Conservation (phyloP, 768 basidiomycete genomes). For the Neoboletus subvelutipes region DNA sequence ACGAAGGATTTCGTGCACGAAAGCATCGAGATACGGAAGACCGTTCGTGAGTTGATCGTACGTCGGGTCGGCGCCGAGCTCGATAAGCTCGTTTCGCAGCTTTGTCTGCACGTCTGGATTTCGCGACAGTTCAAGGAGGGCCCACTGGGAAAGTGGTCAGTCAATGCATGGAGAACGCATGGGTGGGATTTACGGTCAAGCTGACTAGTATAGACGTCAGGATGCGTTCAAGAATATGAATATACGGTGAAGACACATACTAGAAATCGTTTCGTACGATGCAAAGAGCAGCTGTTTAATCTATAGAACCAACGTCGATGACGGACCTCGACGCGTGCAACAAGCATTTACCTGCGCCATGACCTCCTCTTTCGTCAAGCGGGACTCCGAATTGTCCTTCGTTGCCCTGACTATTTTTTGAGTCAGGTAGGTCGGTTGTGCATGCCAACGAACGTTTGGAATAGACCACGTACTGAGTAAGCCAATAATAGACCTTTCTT, state of each 20-base stretch:
- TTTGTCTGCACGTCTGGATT: too few species aligned
- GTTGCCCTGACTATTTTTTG: slow-evolving; percentile 37
- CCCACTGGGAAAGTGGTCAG: too few species aligned
- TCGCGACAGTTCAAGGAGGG: too few species aligned
- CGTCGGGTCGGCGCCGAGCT: too few species aligned
- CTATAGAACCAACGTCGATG: background rate
- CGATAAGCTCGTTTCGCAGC: too few species aligned
- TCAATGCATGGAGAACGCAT: too few species aligned
- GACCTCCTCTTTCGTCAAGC: slow-evolving; percentile 30
- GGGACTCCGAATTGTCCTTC: slow-evolving; percentile 19
- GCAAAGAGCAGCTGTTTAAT: slow-evolving; percentile 18
- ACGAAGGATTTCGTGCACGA: too few species aligned
- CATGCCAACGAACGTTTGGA: slow-evolving; percentile 15
- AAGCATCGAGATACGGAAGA: too few species aligned
- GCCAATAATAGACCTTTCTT: slow-evolving; percentile 25
- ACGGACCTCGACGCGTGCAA: background rate
- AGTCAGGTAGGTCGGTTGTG: background rate
- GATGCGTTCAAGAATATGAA: background rate
- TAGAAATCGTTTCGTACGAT: slow-evolving; percentile 22
- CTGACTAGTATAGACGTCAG: slow-evolving; percentile 9
- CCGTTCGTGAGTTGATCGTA: too few species aligned
- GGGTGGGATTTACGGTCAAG: slow-evolving; percentile 2
- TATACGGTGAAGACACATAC: slow-evolving; percentile 8
- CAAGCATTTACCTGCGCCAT: slow-evolving; percentile 17
- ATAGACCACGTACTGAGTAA: slow-evolving; percentile 17